Conservation (phyloP, 2,329 filamentous ascomycete species). For the Ophiocordyceps polyrhachis-furcata region DNA sequence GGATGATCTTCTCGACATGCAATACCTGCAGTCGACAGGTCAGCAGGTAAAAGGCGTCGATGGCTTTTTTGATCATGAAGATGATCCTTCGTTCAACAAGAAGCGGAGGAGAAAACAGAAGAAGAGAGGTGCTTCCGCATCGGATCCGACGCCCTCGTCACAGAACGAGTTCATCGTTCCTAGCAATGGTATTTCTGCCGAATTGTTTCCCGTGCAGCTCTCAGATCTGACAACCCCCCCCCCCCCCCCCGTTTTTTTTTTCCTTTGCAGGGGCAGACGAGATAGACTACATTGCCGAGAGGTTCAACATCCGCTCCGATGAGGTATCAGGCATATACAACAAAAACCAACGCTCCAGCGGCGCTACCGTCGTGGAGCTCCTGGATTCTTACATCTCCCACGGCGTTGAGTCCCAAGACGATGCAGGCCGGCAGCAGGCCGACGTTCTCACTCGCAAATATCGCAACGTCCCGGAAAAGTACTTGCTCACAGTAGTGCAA, state of each 20-base stretch:
- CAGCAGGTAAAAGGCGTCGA: slow-evolving; percentile 59
- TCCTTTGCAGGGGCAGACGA: slow-evolving; percentile 15
- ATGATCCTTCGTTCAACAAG: slow-evolving; percentile 17
- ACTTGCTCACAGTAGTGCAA: slow-evolving; percentile 23
- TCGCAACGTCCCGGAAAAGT: slow-evolving; percentile 22
- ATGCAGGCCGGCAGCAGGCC: slow-evolving; percentile 11
- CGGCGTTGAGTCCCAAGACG: slow-evolving; percentile 14
- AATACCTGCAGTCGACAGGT: slow-evolving; percentile 53
- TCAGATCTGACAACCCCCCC: neutral
- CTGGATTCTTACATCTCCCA: slow-evolving; percentile 23
- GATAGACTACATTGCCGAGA: slow-evolving; percentile 24
- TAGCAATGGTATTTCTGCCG: neutral
- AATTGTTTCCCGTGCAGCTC: neutral
- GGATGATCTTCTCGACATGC: slow-evolving; percentile 63
- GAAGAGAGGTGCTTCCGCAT: slow-evolving; percentile 5
- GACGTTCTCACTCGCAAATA: slow-evolving; percentile 18
- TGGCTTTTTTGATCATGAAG: slow-evolving; percentile 47
- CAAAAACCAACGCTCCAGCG: slow-evolving; percentile 17
- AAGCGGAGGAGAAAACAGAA: slow-evolving; percentile 20
- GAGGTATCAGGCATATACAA: slow-evolving; percentile 23
- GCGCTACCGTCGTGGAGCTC: slow-evolving; percentile 21
- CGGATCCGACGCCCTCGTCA: slow-evolving; percentile 4
- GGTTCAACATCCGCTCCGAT: slow-evolving; percentile 20
- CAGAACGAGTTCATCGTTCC: neutral
- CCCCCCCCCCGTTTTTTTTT: too few relatives aligned